These are phyloP conservation scores for Myxozyma monticola DNA, from an alignment of 805 yeast species.

Conservation along the genomic window DNA sequence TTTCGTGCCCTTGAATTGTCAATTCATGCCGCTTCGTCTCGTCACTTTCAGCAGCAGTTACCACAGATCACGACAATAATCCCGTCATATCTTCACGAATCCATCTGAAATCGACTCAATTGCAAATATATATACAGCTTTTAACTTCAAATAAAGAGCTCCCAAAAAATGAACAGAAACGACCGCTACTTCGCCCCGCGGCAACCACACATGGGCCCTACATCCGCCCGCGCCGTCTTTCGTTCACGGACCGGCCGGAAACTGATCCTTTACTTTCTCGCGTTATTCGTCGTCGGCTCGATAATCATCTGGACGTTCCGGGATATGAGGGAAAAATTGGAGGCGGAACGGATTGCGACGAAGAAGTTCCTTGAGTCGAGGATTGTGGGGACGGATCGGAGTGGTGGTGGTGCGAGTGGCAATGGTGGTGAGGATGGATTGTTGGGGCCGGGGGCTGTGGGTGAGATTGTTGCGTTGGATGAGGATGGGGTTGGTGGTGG, in stretches of 20 bases:
- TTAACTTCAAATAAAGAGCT: neutral
- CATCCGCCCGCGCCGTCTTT: slow-evolving; percentile 5
- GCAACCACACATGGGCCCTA: neutral
- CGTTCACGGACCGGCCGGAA: slow-evolving; percentile 14
- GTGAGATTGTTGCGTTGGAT: neutral
- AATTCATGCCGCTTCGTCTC: too few species aligned
- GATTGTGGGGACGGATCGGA: neutral
- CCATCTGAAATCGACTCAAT: too few species aligned
- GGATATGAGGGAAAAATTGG: neutral
- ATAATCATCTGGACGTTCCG: slow-evolving; percentile 2
- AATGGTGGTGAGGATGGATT: slow-evolving; percentile 1
- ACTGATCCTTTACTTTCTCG: slow-evolving; percentile 7
- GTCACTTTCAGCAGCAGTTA: too few species aligned
- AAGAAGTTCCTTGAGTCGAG: slow-evolving; percentile 2
- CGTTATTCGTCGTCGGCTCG: slow-evolving; percentile 5
- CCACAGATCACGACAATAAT: too few species aligned
- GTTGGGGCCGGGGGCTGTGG: neutral
- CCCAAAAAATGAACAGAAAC: neutral
- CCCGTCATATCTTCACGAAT: too few species aligned
- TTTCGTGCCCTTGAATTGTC: too few species aligned
- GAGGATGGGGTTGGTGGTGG: neutral
- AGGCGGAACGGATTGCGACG: neutral
- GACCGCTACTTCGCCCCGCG: slow-evolving; percentile 7
- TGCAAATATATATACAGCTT: too few species aligned
- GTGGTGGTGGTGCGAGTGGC: neutral